Base-by-base conservation (phyloP, 768 basidiomycete genomes). In the Russula virescens region DNA sequence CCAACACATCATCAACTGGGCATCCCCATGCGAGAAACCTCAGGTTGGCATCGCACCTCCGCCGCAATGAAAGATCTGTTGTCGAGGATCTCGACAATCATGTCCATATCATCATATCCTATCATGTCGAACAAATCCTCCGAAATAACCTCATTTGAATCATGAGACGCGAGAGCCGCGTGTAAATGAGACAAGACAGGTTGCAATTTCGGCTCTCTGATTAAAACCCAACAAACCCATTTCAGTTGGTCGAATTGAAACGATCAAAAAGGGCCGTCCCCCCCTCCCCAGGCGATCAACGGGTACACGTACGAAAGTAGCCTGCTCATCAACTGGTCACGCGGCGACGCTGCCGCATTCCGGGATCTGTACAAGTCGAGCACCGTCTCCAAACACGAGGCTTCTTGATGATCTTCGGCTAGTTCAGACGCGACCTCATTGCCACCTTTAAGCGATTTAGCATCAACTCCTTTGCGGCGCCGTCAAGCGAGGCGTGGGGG, bases 101-200 rank as follows among this genome's bases (percentile, higher is more conserved):
- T 75, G 28, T 91, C 91, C 52, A 98, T 83, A 19, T 88, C 82
- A 54, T 96, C 90, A 71, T 87, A 91, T 2, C 94, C 96, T 51
- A 95, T 72, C 11, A 91, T 75, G 63, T 97, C 94, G 9, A 81
- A 83, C 11, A 98, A 72, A 67, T 91, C 88, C 28, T 76, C 82
- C 28, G 91, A 89, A 34, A 97, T 88, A 23, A 82, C 83, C 34
- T 94, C 90, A 66, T 88, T 79, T 6, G 77, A 74, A 43, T 76
- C 77, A 25, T 75, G 66, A 7, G 83, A 83, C 1, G 79, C 78
- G 18, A 91, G 73, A 40, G 81, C 72, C 10, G 68, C 58, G 7
- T 70, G 69, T 25, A 80, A 58, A 28, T 70, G 62, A 23, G 58
- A 61, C 40, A 73, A 40, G 11, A 72, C 26, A 16, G 69, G 66